Conservation (phyloP, 2,329 filamentous ascomycete species). For the Beauveria varroae region DNA sequence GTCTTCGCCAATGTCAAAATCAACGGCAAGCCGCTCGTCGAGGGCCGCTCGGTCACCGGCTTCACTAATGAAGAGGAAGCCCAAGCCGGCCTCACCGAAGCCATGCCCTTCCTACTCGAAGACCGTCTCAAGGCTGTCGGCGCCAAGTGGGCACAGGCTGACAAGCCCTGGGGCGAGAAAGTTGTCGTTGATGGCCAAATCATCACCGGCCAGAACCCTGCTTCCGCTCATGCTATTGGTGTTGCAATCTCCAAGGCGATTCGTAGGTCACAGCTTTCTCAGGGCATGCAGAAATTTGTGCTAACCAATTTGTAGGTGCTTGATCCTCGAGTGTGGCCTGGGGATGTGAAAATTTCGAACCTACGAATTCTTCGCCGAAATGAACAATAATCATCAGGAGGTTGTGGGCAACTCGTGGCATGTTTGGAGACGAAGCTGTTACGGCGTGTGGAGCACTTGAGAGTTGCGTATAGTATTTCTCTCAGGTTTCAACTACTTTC, state of each 20-base stretch:
- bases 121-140: conserved; percentile 43
- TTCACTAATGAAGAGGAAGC: conserved; percentile 54
- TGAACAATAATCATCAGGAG: too few relatives aligned
- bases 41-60: conserved; percentile 51
- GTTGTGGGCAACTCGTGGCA: too few relatives aligned
- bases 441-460: too few relatives aligned
- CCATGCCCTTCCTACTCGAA: conserved; percentile 54
- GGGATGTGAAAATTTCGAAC: too few relatives aligned
- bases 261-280: conserved; percentile 14
- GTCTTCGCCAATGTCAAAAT: conserved; percentile 52
- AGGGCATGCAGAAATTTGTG: background rate
- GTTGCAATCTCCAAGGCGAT: conserved; percentile 43
- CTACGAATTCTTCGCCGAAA: too few relatives aligned
- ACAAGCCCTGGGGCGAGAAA: conserved; percentile 40
- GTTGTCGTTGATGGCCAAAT: conserved; percentile 44
- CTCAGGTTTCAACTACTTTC: too few relatives aligned
- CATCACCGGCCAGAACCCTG: conserved; percentile 53
- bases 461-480: too few relatives aligned
- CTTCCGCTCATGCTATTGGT: conserved; percentile 42
- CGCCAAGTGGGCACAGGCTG: conserved; percentile 49
- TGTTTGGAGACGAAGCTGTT: too few relatives aligned
- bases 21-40: conserved; percentile 45
- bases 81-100: conserved; percentile 38
- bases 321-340: background rate
- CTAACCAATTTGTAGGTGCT: background rate